These are phyloP conservation scores for Alternaria triticina DNA, from an alignment of 2,329 filamentous ascomycete species.

Conservation along the genomic window DNA sequence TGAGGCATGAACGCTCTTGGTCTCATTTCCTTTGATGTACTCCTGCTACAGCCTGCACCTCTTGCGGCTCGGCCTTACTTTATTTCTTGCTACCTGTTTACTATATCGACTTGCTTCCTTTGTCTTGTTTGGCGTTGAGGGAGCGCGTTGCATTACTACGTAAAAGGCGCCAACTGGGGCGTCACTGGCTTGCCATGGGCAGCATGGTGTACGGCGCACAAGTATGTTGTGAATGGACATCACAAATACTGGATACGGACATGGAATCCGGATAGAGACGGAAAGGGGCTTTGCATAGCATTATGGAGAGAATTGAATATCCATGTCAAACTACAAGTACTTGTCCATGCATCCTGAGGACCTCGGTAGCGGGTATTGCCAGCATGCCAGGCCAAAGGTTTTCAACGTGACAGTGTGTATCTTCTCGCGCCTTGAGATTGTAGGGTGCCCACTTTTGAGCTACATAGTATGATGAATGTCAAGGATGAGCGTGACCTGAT, in stretches of 20 bases:
- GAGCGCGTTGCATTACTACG: constrained; percentile 23
- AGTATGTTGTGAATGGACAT: neutral
- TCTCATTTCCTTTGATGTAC: neutral
- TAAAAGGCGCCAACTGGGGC: constrained; percentile 23
- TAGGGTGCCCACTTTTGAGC: neutral
- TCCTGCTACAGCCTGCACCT: neutral
- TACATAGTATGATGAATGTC: neutral
- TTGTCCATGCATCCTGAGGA: neutral
- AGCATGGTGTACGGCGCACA: constrained; percentile 7
- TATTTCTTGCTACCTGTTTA: constrained; percentile 15
- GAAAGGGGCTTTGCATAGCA: constrained; percentile 7
- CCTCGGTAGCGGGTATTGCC: neutral
- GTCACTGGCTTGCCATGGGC: constrained; percentile 23
- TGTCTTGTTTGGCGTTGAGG: constrained; percentile 36
- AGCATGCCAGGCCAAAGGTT: neutral
- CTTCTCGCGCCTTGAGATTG: neutral
- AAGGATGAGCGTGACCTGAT: constrained; percentile 5
- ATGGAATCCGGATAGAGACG: neutral
- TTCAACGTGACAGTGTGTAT: neutral
- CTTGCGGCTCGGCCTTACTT: neutral
- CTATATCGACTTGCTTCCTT: constrained; percentile 14
- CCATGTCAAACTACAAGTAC: neutral
- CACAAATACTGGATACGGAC: constrained; percentile 4
- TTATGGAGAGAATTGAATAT: constrained; percentile 1
- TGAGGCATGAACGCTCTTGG: neutral